A percentile compares a stretch with the other conserved stretches of the same genome.
phyloP scores from a whole-genome alignment of 495 filamentous ascomycete genomes.

The Aspergillus sclerotiicarbonarius region DNA sequence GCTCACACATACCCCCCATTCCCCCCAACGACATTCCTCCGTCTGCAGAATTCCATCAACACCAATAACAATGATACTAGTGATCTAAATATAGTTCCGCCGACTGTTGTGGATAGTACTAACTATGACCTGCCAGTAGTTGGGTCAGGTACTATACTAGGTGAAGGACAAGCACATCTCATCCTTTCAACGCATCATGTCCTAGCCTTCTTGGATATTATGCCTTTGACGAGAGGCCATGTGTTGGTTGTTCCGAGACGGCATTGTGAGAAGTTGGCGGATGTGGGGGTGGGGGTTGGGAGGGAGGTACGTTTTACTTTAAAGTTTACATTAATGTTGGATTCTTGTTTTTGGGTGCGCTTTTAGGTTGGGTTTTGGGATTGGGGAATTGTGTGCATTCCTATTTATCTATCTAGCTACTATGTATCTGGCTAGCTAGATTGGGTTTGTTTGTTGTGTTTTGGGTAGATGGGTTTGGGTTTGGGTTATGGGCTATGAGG shows the following conservation, averaged over 20 bases:
- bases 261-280: conserved; percentile 70
- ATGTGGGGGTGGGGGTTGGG: conserved; percentile 54
- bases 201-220: conserved; percentile 86
- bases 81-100: conserved; percentile 19
- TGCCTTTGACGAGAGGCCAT: conserved; percentile 78
- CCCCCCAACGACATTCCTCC: conserved; percentile 30
- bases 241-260: conserved; percentile 68
- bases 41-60: conserved; percentile 20
- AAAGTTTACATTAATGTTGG: too few relatives aligned
- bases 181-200: conserved; percentile 70
- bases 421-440: too few relatives aligned
- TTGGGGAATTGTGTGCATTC: not conserved
- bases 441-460: too few relatives aligned
- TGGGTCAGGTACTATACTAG: too few relatives aligned
- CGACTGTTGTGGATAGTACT: not conserved
- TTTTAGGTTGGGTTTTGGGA: not conserved
- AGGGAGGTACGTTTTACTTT: conserved; percentile 42
- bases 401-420: too few relatives aligned
- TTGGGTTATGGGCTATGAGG: too few relatives aligned
- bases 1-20: conserved; percentile 43
- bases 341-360: conserved; percentile 4
- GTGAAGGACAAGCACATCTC: conserved; percentile 56
- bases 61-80: conserved; percentile 16
- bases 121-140: too few relatives aligned
- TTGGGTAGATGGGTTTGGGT: too few relatives aligned